Evolutionary conservation across 345 rosid species (phyloP).

Genomic region (Isatis tinctoria): DNA sequence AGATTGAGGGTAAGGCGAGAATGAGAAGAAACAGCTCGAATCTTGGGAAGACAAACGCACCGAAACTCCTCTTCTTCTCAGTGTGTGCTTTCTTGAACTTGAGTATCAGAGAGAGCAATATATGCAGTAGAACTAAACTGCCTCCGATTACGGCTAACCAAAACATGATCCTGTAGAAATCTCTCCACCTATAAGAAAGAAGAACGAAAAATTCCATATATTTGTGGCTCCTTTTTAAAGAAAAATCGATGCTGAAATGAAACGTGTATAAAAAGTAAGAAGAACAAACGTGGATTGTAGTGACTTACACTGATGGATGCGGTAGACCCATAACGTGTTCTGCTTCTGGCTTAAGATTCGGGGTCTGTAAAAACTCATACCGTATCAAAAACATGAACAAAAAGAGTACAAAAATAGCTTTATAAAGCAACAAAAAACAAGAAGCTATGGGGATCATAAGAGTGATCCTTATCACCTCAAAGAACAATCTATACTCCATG

Average conservation of each 20-base stretch:
- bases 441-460: background rate
- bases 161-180: conserved; percentile 82
- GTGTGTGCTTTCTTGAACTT: conserved; percentile 43
- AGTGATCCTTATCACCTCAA: conserved; percentile 51
- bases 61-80: conserved; percentile 45
- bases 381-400: background rate
- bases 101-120: conserved; percentile 44
- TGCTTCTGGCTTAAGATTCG: conserved; percentile 64
- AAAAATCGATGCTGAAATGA: background rate
- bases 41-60: conserved; percentile 74
- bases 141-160: conserved; percentile 75
- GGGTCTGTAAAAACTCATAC: conserved; percentile 44
- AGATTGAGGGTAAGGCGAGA: conserved; percentile 72
- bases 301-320: conserved; percentile 54
- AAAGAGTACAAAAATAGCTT: background rate
- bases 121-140: conserved; percentile 61
- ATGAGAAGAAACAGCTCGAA: conserved; percentile 73
- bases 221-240: conserved; percentile 1
- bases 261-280: background rate
- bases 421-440: background rate
- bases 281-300: background rate
- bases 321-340: conserved; percentile 47
- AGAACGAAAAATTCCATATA: background rate
- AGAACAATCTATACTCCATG: conserved; percentile 63
- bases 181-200: conserved; percentile 66